Evolutionary conservation across 139 green algal species (phyloP).

Genomic region (Chlorella sorokiniana): DNA sequence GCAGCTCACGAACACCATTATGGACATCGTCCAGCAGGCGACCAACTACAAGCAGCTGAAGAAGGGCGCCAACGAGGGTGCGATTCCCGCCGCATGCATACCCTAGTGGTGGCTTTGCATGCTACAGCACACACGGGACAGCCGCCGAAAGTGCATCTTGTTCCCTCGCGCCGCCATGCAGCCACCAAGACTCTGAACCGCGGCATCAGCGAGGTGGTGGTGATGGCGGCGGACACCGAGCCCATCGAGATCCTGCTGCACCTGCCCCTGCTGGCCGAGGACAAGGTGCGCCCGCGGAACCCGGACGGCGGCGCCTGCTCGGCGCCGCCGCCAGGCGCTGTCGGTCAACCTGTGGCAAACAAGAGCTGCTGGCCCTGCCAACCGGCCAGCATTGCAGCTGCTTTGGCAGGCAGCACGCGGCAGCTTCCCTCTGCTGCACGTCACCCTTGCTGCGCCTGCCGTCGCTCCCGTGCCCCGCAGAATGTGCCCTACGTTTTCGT

Average conservation of each 20-base stretch:
- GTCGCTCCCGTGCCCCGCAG: slow-evolving; percentile 41
- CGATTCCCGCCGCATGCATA: slow-evolving; percentile 11
- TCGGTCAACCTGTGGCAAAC: not conserved
- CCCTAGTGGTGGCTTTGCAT: not conserved
- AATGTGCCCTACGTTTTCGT: slow-evolving; percentile 99
- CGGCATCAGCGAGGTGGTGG: slow-evolving; percentile 97
- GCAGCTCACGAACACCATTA: slow-evolving; percentile 96
- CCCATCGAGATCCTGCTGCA: slow-evolving; percentile 99
- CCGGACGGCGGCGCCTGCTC: not conserved
- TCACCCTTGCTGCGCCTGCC: not conserved
- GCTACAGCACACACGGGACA: too few relatives aligned
- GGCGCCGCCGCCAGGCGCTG: not conserved
- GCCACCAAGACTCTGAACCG: slow-evolving; percentile 94
- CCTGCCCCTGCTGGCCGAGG: slow-evolving; percentile 96
- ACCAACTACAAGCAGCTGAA: slow-evolving; percentile 99
- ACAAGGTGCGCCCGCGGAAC: slow-evolving; percentile 77
- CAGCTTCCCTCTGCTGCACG: not conserved
- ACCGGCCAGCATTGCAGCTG: not conserved
- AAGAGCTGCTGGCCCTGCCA: not conserved
- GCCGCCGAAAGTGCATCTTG: not conserved
- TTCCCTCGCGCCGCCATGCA: slow-evolving; percentile 41
- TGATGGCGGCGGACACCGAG: slow-evolving; percentile 98
- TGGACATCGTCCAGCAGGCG: slow-evolving; percentile 99
- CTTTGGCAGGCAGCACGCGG: not conserved
- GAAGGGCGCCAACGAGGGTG: slow-evolving; percentile 98